Base-by-base conservation (phyloP, 2,329 filamentous ascomycete genomes). In the Cordyceps javanica region DNA sequence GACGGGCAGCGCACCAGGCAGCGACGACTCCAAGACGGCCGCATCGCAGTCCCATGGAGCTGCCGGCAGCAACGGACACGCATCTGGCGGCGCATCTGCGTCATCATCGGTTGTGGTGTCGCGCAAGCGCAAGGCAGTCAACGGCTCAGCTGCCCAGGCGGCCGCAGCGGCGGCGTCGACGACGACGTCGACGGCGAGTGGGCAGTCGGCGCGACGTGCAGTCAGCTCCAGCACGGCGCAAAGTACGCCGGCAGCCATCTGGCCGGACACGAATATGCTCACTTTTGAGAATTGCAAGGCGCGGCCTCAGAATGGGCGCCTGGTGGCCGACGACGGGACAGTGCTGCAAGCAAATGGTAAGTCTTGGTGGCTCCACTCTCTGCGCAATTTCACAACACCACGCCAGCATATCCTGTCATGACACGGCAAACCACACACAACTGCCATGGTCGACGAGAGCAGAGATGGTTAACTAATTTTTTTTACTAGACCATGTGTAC, bases 281-380 rank as follows among this genome's bases (percentile, higher is more conserved):
- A 91, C 83, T 44, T 97, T 97, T 73, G 87, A 90, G 61, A 85
- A 85, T 61, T 85, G 82, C 67, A 82, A 84, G 59, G 83, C 82
- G 51, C 81, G 80, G 59, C 80, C 92, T 59, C 87, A 88, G 66
- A 81, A 92, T 65, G 89, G 89, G 57, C 87, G 87, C 68, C 80
- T 99, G 69, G 82, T 88, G 65, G 90, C 94, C 60, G 94, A 99
- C 70, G 91, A 97, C 75, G 94, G 94, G 63, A 94, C 91, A 45
- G 81, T 86, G 57, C 78, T 97, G 66, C 82, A 83, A 64, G 79
- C 91, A 63, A 95, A 99, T 77, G 94, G 93, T 97, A 82, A 77
- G 28, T 46, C 54, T 32, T 42, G 39, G 51, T 55, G 54, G 54
- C 58, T 62, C 60, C 60, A 62, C 60, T 50, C n/a, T 46, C 49